A percentile compares a stretch with the other conserved stretches of the same genome.
Evolutionary conservation across 352 stramenopile genomes (phyloP).

Genomic region (Phytophthora pluvialis): DNA sequence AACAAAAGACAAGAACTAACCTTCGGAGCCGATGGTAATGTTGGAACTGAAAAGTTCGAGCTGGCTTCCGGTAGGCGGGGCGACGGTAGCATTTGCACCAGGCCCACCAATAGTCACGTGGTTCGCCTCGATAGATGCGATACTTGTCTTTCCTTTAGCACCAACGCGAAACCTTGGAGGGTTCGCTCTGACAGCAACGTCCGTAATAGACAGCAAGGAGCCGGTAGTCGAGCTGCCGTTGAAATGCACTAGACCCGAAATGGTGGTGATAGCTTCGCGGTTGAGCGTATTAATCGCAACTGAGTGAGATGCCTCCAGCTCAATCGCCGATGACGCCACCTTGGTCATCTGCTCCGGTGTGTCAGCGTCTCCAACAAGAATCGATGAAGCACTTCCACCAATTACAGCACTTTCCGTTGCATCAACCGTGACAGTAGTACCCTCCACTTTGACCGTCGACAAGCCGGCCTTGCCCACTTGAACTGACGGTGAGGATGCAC

Average conservation of each 20-base stretch:
- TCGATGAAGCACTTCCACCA: constrained; percentile 27
- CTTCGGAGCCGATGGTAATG: constrained; percentile 44
- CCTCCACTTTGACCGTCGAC: constrained; percentile 38
- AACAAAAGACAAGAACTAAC: constrained; percentile 17
- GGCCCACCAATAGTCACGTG: constrained; percentile 41
- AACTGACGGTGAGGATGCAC: constrained; percentile 39
- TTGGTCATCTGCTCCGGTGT: constrained; percentile 39
- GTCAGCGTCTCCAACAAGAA: constrained; percentile 36
- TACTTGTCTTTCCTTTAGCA: constrained; percentile 31
- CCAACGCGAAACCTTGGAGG: constrained; percentile 36
- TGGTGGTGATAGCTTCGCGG: constrained; percentile 30
- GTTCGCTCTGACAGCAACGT: constrained; percentile 32
- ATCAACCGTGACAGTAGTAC: constrained; percentile 33
- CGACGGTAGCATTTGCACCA: constrained; percentile 34
- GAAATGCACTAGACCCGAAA: constrained; percentile 40
- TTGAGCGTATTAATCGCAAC: constrained; percentile 37
- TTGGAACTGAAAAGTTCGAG: constrained; percentile 40
- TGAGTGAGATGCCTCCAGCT: constrained; percentile 35
- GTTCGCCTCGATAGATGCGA: constrained; percentile 37
- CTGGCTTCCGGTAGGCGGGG: constrained; percentile 19
- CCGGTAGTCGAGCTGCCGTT: constrained; percentile 31
- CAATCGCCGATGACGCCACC: constrained; percentile 39
- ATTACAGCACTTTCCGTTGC: constrained; percentile 32
- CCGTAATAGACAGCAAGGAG: constrained; percentile 32
- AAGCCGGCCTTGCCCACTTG: constrained; percentile 32